Conservation (phyloP, 176 grass and related monocot genomes). For the Oryza punctata region DNA sequence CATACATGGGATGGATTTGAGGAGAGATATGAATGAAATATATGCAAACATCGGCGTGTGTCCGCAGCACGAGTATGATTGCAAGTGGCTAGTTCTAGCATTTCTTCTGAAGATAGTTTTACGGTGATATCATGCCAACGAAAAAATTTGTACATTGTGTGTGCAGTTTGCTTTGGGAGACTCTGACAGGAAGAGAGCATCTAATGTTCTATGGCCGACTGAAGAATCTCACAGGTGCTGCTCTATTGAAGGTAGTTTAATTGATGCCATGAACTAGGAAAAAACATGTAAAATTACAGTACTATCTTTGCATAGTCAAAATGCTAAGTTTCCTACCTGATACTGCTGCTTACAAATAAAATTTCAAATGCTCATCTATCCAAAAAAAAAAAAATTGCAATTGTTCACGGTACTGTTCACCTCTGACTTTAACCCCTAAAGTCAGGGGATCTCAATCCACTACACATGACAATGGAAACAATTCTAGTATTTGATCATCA, state of each 20-base stretch:
- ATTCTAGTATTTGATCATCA: neutral
- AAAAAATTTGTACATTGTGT: neutral
- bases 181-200: constrained; percentile 73
- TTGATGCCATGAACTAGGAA: constrained; percentile 2
- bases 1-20: constrained; percentile 78
- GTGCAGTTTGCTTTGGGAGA: constrained; percentile 92
- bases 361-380: neutral
- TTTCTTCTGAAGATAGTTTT: constrained; percentile 1
- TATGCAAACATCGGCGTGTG: constrained; percentile 82
- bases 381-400: too few relatives aligned
- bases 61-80: constrained; percentile 84
- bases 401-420: too few relatives aligned
- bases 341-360: neutral
- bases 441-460: too few relatives aligned
- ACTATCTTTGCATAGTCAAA: neutral
- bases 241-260: constrained; percentile 60
- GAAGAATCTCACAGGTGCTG: constrained; percentile 81
- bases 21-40: constrained; percentile 69
- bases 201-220: constrained; percentile 82
- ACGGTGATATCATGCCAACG: neutral
- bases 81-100: neutral
- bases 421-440: too few relatives aligned
- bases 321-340: neutral
- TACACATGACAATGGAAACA: neutral
- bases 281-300: neutral